phyloP scores from a whole-genome alignment of 768 basidiomycete species.

The Podaxis sp. region DNA sequence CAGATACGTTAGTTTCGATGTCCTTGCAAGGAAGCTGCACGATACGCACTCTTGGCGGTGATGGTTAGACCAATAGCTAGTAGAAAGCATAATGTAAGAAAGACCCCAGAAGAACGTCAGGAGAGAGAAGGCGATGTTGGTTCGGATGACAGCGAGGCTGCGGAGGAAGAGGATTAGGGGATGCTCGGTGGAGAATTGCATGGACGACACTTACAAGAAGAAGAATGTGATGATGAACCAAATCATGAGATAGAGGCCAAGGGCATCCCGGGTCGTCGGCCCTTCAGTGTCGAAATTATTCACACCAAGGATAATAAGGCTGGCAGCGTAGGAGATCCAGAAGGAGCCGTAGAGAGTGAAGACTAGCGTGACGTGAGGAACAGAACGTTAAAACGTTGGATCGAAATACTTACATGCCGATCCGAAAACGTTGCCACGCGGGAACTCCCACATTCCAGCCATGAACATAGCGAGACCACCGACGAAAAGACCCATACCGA shows the following conservation, averaged over 20 bases:
- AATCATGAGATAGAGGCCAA: conserved; percentile 54
- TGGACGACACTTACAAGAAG: conserved; percentile 39
- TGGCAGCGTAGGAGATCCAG: conserved; percentile 62
- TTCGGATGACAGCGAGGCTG: conserved; percentile 49
- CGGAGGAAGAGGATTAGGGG: not conserved
- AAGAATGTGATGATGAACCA: conserved; percentile 57
- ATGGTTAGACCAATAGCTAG: conserved; percentile 32
- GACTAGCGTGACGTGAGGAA: conserved; percentile 31
- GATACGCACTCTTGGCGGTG: conserved; percentile 6
- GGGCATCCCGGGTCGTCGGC: conserved; percentile 38
- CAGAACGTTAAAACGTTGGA: not conserved
- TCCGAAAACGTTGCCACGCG: conserved; percentile 48
- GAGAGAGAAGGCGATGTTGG: conserved; percentile 47
- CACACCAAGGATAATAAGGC: conserved; percentile 52
- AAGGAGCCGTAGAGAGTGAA: conserved; percentile 64
- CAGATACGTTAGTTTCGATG: not conserved
- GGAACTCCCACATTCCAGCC: conserved; percentile 66
- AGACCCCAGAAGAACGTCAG: conserved; percentile 53
- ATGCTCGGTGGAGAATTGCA: not conserved
- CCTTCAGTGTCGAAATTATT: conserved; percentile 33
- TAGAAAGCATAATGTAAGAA: conserved; percentile 50
- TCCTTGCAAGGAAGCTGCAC: not conserved
- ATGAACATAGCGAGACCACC: conserved; percentile 65
- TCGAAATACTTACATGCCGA: conserved; percentile 41
- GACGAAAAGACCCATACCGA: conserved; percentile 63